Conservation (phyloP, 1,284 basidiomycete species). For the Golubevia pallescens region DNA sequence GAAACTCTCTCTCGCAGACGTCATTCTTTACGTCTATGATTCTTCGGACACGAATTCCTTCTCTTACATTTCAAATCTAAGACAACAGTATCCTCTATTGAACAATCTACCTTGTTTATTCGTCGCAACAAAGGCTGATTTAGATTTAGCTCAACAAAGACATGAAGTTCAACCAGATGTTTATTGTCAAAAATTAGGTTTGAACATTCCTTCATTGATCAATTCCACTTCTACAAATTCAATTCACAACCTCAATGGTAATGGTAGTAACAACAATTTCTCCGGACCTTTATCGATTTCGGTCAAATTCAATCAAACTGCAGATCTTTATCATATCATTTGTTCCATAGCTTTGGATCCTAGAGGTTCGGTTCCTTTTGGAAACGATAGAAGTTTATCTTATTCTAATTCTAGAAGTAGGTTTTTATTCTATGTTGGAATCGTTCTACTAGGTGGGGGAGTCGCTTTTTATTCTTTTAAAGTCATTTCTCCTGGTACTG, state of each 20-base stretch:
- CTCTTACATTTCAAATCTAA: conserved; percentile 92
- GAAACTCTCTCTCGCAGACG: conserved; percentile 89
- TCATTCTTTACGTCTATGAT: conserved; percentile 94
- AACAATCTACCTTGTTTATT: conserved; percentile 93
- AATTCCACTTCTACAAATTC: conserved; percentile 8
- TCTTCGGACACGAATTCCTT: conserved; percentile 99
- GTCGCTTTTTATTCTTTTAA: too few species aligned
- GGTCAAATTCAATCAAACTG: conserved; percentile 80
- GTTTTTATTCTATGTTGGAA: too few species aligned
- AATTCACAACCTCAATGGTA: too few species aligned
- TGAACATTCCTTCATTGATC: conserved; percentile 34
- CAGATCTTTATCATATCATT: conserved; percentile 87
- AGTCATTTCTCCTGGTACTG: too few species aligned
- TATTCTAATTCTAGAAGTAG: too few species aligned
- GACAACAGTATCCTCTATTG: conserved; percentile 85
- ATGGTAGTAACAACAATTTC: conserved; percentile 8
- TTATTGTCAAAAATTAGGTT: conserved; percentile 68
- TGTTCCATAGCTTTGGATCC: conserved; percentile 72
- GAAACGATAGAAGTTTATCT: too few species aligned
- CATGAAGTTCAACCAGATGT: conserved; percentile 86
- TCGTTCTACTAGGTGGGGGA: too few species aligned
- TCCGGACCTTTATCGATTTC: conserved; percentile 51
- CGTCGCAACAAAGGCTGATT: conserved; percentile 97
- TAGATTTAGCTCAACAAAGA: conserved; percentile 88
- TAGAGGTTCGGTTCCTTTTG: too few species aligned